Evolutionary conservation across 2,329 filamentous ascomycete genomes (phyloP).

Genomic region (Chaetomium olivaceum): DNA sequence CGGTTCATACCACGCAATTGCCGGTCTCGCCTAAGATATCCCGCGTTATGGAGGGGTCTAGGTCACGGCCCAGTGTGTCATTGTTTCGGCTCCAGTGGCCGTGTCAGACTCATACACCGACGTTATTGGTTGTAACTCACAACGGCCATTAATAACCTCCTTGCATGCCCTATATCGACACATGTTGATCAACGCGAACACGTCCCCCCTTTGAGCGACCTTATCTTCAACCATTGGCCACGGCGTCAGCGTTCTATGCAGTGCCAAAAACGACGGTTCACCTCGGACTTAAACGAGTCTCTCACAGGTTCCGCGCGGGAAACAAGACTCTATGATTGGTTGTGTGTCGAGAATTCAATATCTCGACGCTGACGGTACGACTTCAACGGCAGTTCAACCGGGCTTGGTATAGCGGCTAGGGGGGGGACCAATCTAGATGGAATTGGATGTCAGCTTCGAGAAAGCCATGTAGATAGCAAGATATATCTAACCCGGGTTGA

Average conservation of each 20-base stretch:
- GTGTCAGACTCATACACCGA: not conserved
- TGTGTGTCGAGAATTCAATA: not conserved
- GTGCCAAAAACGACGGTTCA: not conserved
- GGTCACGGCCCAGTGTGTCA: not conserved
- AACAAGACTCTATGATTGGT: not conserved
- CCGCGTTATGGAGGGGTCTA: not conserved
- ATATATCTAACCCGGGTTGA: not conserved
- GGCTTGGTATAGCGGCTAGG: not conserved
- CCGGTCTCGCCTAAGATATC: not conserved
- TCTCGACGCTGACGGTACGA: not conserved
- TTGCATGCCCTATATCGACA: constrained; percentile 1
- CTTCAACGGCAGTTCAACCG: not conserved
- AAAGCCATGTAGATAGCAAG: not conserved
- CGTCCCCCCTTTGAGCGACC: not conserved
- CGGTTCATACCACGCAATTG: not conserved
- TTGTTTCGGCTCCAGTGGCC: not conserved
- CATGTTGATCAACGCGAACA: constrained; percentile 4
- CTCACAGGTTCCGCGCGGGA: not conserved
- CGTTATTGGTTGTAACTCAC: not conserved
- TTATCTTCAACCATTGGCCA: not conserved
- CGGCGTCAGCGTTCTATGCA: not conserved
- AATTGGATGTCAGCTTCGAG: not conserved
- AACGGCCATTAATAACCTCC: constrained; percentile 2
- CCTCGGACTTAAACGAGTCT: not conserved
- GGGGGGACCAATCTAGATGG: not conserved